Evolutionary conservation across 176 grass and related monocot genomes (phyloP).

Genomic region (Oryza nivara): DNA sequence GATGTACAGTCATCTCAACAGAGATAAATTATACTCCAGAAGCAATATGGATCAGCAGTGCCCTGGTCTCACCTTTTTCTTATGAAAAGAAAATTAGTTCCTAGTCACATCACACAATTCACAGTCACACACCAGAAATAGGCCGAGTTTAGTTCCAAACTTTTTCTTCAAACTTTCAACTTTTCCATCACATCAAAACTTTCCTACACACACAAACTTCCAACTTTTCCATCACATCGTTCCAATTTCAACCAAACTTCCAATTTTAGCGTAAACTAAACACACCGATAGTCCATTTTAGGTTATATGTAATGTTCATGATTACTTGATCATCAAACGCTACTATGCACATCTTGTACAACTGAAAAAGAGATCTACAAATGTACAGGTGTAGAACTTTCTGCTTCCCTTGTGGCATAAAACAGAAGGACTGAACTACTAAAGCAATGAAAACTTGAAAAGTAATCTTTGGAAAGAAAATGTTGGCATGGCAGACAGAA

Average conservation of each 20-base stretch:
- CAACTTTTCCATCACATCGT: too few relatives aligned
- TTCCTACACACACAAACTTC: too few relatives aligned
- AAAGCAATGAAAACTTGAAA: conserved; percentile 29
- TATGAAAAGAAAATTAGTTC: neutral
- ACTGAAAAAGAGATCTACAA: neutral
- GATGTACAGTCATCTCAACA: neutral
- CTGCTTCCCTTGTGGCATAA: neutral
- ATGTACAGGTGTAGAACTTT: neutral
- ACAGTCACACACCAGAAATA: neutral
- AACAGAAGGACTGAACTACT: conserved; percentile 10
- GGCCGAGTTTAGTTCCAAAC: too few relatives aligned
- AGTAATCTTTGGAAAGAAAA: conserved; percentile 25
- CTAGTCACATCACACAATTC: conserved; percentile 44
- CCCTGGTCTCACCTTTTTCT: conserved; percentile 10
- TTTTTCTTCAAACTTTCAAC: too few relatives aligned
- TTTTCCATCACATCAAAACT: too few relatives aligned
- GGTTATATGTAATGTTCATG: neutral
- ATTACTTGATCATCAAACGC: neutral
- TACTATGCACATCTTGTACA: neutral
- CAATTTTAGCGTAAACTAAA: too few relatives aligned
- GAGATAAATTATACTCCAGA: conserved; percentile 9
- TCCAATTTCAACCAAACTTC: too few relatives aligned
- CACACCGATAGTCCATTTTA: neutral
- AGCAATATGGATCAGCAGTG: conserved; percentile 28
- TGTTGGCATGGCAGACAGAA: conserved; percentile 38